Conservation (phyloP, 768 basidiomycete genomes). For the Lepiota venenata region DNA sequence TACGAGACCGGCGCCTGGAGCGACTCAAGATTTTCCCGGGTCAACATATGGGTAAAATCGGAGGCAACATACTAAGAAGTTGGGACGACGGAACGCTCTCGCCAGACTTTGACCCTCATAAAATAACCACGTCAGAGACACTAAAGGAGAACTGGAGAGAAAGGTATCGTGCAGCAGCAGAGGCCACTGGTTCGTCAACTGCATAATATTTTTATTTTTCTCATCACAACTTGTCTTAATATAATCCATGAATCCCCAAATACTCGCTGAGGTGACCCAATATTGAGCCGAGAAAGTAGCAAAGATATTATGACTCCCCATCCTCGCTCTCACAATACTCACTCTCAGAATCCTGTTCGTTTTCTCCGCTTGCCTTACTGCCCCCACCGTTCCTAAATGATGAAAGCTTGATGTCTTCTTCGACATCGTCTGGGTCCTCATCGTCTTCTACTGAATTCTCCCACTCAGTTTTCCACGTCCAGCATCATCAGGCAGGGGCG, state of each 20-base stretch:
- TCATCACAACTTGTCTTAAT: not conserved
- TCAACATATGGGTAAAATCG: slow-evolving; percentile 71
- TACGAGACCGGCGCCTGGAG: slow-evolving; percentile 84
- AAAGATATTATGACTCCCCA: not conserved
- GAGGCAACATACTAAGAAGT: slow-evolving; percentile 72
- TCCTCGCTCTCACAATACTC: not conserved
- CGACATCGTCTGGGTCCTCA: slow-evolving; percentile 13
- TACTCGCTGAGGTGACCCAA: too few relatives aligned
- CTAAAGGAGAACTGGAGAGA: slow-evolving; percentile 30
- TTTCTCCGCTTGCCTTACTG: slow-evolving; percentile 10
- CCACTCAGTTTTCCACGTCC: too few relatives aligned
- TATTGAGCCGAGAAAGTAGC: too few relatives aligned
- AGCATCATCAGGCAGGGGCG: slow-evolving; percentile 5
- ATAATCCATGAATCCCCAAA: not conserved
- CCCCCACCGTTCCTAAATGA: slow-evolving; percentile 7
- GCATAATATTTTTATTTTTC: slow-evolving; percentile 3
- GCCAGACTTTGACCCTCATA: slow-evolving; percentile 40
- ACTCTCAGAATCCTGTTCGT: not conserved
- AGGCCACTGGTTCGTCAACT: slow-evolving; percentile 9
- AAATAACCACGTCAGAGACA: slow-evolving; percentile 36
- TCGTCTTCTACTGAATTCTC: slow-evolving; percentile 13
- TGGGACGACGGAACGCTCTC: slow-evolving; percentile 81
- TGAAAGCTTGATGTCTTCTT: slow-evolving; percentile 10
- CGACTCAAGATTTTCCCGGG: slow-evolving; percentile 87
- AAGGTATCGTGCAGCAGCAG: slow-evolving; percentile 14